Evolutionary conservation across 2,329 filamentous ascomycete genomes (phyloP).

Genomic region (Fusarium sp.): DNA sequence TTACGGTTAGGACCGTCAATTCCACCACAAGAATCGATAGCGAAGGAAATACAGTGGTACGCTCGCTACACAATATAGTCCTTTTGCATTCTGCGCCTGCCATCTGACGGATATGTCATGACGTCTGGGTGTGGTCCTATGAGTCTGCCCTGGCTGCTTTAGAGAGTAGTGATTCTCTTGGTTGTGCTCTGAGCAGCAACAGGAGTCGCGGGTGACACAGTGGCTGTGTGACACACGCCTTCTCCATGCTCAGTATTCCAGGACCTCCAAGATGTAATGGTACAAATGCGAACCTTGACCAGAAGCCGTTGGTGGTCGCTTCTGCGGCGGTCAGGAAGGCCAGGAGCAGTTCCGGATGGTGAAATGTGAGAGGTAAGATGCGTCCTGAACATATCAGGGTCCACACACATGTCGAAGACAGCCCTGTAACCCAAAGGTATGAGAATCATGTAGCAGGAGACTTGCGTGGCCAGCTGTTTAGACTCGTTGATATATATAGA

Average conservation of each 20-base stretch:
- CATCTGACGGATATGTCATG: background rate
- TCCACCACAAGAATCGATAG: background rate
- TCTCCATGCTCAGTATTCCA: background rate
- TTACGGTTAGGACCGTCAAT: background rate
- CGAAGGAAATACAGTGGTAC: background rate
- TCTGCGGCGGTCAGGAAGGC: background rate
- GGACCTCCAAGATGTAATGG: background rate
- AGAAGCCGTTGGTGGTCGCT: background rate
- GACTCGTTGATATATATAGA: background rate
- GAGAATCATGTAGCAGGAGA: too few species aligned
- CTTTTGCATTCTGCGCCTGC: background rate
- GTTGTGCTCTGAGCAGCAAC: background rate
- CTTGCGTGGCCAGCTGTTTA: background rate
- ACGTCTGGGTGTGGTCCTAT: background rate
- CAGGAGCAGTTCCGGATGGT: background rate
- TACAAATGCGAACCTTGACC: background rate
- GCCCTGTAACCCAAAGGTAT: fast-evolving
- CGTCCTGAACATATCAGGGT: background rate
- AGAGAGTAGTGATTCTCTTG: background rate
- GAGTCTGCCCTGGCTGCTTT: background rate
- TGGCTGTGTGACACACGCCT: background rate
- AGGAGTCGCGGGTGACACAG: background rate
- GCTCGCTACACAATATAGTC: too few species aligned
- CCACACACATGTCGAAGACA: background rate
- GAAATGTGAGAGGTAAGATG: background rate